Evolutionary conservation across 139 green algal species (phyloP).

Genomic region (Coccomyxa sp.): DNA sequence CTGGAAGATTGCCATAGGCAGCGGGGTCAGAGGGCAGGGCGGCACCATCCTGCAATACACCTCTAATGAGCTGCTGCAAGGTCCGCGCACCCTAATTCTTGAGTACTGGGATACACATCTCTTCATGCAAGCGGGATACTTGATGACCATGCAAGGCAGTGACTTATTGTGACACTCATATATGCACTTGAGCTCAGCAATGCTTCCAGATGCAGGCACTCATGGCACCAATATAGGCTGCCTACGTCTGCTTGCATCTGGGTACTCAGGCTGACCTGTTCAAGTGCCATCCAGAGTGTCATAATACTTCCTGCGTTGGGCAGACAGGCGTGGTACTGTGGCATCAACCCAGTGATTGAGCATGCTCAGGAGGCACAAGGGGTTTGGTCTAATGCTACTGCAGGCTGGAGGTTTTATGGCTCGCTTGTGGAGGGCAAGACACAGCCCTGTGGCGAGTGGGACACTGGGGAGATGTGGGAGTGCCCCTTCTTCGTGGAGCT

Average conservation of each 20-base stretch:
- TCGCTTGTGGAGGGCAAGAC: conserved; percentile 25
- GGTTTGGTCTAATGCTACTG: no score
- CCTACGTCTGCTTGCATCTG: no score
- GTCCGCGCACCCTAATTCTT: no score
- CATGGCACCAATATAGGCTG: neutral
- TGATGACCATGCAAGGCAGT: no score
- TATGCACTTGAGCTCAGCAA: neutral
- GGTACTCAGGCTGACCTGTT: no score
- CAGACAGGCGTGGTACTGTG: no score
- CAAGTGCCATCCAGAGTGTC: neutral
- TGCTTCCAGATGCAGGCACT: neutral
- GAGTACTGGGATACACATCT: neutral
- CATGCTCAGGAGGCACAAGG: no score
- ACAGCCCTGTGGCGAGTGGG: conserved; percentile 17
- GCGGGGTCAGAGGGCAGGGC: conserved; percentile 35
- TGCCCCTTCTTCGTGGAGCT: conserved; percentile 50
- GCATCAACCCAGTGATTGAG: no score
- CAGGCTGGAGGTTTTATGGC: conserved; percentile 50
- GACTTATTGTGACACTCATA: neutral
- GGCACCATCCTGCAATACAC: conserved; percentile 48
- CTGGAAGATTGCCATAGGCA: conserved; percentile 44
- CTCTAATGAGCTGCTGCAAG: neutral
- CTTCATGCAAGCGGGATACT: neutral
- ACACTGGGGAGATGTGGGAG: conserved; percentile 53
- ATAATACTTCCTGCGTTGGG: neutral